These are phyloP conservation scores for Xylariales sp. DNA, from an alignment of 2,329 filamentous ascomycete species.

Conservation along the genomic window DNA sequence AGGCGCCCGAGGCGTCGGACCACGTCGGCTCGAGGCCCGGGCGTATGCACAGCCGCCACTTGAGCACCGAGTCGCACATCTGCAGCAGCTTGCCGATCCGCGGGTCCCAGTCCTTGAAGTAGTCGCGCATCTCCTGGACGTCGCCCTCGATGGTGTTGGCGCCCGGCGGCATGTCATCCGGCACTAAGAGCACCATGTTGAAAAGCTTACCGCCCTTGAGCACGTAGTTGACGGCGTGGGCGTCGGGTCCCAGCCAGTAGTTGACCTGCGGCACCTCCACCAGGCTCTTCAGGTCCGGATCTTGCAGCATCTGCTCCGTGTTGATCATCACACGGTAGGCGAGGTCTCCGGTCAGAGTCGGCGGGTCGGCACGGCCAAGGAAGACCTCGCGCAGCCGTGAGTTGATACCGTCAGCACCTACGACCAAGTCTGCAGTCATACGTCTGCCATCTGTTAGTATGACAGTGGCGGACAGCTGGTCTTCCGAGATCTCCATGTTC, in stretches of 20 bases:
- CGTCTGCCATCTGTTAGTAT: slow-evolving; percentile 30
- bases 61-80: slow-evolving; percentile 53
- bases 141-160: slow-evolving; percentile 30
- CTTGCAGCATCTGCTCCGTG: slow-evolving; percentile 38
- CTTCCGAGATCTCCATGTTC: slow-evolving; percentile 29
- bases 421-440: slow-evolving; percentile 36
- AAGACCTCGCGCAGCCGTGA: slow-evolving; percentile 39
- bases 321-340: slow-evolving; percentile 44
- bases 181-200: slow-evolving; percentile 47
- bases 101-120: slow-evolving; percentile 56
- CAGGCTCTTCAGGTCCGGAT: slow-evolving; percentile 38
- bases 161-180: slow-evolving; percentile 42
- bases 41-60: slow-evolving; percentile 35
- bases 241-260: slow-evolving; percentile 47
- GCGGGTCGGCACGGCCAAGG: slow-evolving; percentile 38
- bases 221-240: slow-evolving; percentile 48
- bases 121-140: slow-evolving; percentile 33
- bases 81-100: slow-evolving; percentile 49
- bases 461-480: slow-evolving; percentile 30
- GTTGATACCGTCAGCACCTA: slow-evolving; percentile 44
- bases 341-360: slow-evolving; percentile 43
- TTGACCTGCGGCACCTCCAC: slow-evolving; percentile 44
- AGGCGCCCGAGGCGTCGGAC: slow-evolving; percentile 50
- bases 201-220: slow-evolving; percentile 41
- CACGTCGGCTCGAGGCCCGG: slow-evolving; percentile 37